phyloP scores from a whole-genome alignment of 2,329 filamentous ascomycete species.

The Rosellinia necatrix region DNA sequence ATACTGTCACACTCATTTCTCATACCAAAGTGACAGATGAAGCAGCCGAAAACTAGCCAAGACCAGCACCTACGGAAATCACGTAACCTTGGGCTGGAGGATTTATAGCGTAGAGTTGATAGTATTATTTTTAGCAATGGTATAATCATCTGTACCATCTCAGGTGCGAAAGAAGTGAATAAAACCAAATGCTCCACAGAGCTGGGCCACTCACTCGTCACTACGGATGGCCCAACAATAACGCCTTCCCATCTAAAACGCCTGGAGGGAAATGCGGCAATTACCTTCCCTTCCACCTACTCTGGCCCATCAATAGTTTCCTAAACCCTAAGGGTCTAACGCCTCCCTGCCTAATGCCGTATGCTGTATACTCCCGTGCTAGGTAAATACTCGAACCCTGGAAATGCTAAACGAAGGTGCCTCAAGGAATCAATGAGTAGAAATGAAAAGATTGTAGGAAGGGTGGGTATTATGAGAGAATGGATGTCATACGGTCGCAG shows the following conservation, averaged over 20 bases:
- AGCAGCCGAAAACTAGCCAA: too few species aligned
- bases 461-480: constrained; percentile 11
- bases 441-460: neutral
- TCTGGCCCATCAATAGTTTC: neutral
- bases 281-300: neutral
- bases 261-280: constrained; percentile 1
- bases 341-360: constrained; percentile 22
- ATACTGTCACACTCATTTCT: neutral
- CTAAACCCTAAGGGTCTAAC: neutral
- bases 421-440: constrained; percentile 8
- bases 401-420: constrained; percentile 24
- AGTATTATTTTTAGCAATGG: constrained; percentile 11
- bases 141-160: constrained; percentile 1
- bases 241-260: constrained; percentile 25
- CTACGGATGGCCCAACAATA: constrained; percentile 7
- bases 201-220: constrained; percentile 2
- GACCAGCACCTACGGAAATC: neutral
- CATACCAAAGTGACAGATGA: too few species aligned
- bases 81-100: neutral
- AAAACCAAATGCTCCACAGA: constrained; percentile 9
- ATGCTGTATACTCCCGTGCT: constrained; percentile 12
- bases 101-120: constrained; percentile 2
- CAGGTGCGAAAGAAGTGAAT: neutral
- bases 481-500: neutral
- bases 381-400: neutral